A percentile compares a stretch with the other conserved stretches of the same genome.
Evolutionary conservation across 2,329 filamentous ascomycete species (phyloP).

Genomic region (Diaporthe amygdali): DNA sequence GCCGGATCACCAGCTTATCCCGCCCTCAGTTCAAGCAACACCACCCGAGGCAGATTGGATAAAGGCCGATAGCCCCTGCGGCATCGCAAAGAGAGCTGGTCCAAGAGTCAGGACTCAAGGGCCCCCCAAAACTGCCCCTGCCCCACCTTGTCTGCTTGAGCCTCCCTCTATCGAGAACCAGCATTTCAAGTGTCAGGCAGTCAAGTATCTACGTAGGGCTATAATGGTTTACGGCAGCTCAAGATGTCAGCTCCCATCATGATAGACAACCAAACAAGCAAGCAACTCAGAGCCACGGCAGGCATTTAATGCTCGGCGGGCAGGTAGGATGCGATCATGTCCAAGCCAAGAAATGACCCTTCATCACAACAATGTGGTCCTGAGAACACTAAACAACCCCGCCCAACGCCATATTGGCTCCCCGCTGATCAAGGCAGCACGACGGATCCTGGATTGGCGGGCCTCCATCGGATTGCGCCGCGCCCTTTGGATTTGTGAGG

Average conservation of each 20-base stretch:
- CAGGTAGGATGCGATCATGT: not conserved
- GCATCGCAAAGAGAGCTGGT: not conserved
- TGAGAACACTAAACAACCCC: not conserved
- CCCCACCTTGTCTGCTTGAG: conserved; percentile 14
- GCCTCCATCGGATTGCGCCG: not conserved
- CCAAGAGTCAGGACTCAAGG: conserved; percentile 1
- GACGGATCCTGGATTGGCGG: not conserved
- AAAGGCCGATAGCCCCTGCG: not conserved
- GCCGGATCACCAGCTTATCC: not conserved
- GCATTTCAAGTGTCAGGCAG: conserved; percentile 20
- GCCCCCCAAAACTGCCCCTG: not conserved
- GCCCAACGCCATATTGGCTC: not conserved
- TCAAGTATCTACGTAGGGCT: conserved; percentile 25
- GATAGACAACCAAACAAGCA: not conserved
- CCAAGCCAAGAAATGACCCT: not conserved
- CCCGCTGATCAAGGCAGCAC: not conserved
- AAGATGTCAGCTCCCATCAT: not conserved
- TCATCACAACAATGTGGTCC: conserved; percentile 9
- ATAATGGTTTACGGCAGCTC: conserved; percentile 24
- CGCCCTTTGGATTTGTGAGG: not conserved
- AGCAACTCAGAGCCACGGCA: conserved; percentile 1
- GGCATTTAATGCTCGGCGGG: conserved; percentile 4
- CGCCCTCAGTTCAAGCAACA: not conserved
- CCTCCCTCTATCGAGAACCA: conserved; percentile 1
- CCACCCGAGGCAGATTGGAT: not conserved